Percentiles rank a stretch among this genome's conserved stretches.
Evolutionary conservation across 2,329 filamentous ascomycete species (phyloP).

Genomic region (Myriosclerotinia scirpicola): DNA sequence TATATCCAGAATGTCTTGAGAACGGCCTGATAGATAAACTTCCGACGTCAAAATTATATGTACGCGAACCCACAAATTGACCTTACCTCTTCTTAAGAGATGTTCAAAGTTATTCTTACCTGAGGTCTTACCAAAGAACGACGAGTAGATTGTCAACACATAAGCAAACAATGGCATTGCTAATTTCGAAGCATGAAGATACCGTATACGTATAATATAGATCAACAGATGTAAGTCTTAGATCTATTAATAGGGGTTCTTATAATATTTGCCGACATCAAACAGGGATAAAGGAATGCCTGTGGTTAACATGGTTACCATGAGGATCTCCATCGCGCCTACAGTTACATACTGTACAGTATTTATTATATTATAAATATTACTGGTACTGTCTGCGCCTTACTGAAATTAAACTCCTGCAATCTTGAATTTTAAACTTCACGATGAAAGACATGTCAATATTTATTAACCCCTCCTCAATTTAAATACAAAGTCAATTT

Average conservation of each 20-base stretch:
- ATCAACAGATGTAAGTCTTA: not conserved
- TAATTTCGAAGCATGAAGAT: not conserved
- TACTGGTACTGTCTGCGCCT: slow-evolving; percentile 14
- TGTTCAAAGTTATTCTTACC: no score
- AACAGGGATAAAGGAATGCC: slow-evolving; percentile 18
- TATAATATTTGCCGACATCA: slow-evolving; percentile 9
- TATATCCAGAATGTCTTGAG: no score
- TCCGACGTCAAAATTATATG: not conserved
- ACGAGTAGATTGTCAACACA: not conserved
- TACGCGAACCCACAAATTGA: no score
- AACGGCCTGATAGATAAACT: slow-evolving; percentile 8
- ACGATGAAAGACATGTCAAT: not conserved
- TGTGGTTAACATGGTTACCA: slow-evolving; percentile 24
- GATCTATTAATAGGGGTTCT: slow-evolving; percentile 14
- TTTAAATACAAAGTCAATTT: not conserved
- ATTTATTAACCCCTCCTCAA: slow-evolving; percentile 18
- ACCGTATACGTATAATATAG: no score
- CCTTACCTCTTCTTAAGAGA: no score
- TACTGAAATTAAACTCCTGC: slow-evolving; percentile 18
- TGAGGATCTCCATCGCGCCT: slow-evolving; percentile 20
- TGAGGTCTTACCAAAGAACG: not conserved
- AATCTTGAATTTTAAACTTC: slow-evolving; percentile 1
- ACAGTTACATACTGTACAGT: not conserved
- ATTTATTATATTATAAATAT: not conserved
- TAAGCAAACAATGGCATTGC: slow-evolving; percentile 7